Evolutionary conservation across 2,329 filamentous ascomycete genomes (phyloP), one percentile per base, ranked within the genome.

Genomic region (Nigrograna mackinnonii): DNA sequence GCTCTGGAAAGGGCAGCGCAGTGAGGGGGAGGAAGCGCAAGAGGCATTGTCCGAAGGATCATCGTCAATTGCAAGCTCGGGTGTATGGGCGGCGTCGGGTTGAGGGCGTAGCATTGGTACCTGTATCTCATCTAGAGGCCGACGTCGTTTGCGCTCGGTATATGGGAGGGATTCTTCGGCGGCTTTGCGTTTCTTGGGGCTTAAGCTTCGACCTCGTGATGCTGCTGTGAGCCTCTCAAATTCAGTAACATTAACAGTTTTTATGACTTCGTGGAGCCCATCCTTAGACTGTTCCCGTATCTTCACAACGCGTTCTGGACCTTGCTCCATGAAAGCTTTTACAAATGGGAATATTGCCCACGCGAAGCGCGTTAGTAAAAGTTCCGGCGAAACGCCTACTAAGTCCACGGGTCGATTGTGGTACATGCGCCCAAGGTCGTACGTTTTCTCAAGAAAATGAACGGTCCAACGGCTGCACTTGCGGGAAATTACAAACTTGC

Each of bases 301-400:
- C n/a, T 28, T 28, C 9, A 28, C 24, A 28, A 28, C 24, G 24
- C 24, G 24, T 28, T 28, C 24, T 28, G 24, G 24, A 9, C 24
- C 24, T 28, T 28, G 24, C n/a, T 28, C 24, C 24, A 28, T n/a
- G 24, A 28, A 28, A 28, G 24, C 24, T n/a, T 28, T 28, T 28
- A 28, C 24, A 9, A 28, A 28, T n/a, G 24, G 24, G 24, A 28
- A 28, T 28, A 28, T 28, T 9, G 24, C 24, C 24, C 24, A 28
- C 24, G 24, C 24, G n/a, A 28, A 28, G 24, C 24, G 24, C n/a
- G 24, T n/a, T 28, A 28, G 24, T 9, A 28, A n/a, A 28, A 28
- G n/a, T n/a, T 28, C 24, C 9, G 24, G 24, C 24, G 24, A 28
- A 28, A 28, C 24, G n/a, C 24, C 24, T n/a, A 28, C 24, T 28